phyloP scores from a whole-genome alignment of 169 alveolate species.

The Plasmodium sp. region DNA sequence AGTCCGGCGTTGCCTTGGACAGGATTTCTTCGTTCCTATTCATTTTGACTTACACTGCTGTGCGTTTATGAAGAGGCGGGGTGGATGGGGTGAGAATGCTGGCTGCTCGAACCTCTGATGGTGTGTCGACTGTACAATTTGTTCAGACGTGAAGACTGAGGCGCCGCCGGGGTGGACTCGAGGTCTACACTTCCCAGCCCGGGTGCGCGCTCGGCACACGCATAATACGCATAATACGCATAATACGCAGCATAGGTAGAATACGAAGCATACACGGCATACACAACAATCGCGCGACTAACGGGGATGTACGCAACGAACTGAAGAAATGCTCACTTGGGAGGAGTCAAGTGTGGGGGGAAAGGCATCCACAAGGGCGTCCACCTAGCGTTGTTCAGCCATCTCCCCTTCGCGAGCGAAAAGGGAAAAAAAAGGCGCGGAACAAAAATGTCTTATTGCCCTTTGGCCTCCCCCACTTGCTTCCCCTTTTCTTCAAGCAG shows the following conservation, averaged over 20 bases:
- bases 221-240: neutral
- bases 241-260: neutral
- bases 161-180: neutral
- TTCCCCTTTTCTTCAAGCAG: neutral
- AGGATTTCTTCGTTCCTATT: slow-evolving; percentile 62
- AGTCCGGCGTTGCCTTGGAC: slow-evolving; percentile 67
- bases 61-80: neutral
- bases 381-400: neutral
- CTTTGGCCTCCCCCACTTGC: neutral
- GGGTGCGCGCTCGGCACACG: neutral
- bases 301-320: neutral
- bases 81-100: neutral
- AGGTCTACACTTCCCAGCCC: neutral
- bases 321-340: neutral
- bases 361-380: neutral
- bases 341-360: neutral
- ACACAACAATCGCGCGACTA: neutral
- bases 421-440: neutral
- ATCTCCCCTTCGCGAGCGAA: neutral
- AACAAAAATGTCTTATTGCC: neutral
- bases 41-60: slow-evolving; percentile 7
- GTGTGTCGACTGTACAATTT: neutral
- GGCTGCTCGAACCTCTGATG: neutral
- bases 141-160: neutral
- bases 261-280: neutral